Conservation (phyloP, 169 alveolate species). For the Plasmodium inui region DNA sequence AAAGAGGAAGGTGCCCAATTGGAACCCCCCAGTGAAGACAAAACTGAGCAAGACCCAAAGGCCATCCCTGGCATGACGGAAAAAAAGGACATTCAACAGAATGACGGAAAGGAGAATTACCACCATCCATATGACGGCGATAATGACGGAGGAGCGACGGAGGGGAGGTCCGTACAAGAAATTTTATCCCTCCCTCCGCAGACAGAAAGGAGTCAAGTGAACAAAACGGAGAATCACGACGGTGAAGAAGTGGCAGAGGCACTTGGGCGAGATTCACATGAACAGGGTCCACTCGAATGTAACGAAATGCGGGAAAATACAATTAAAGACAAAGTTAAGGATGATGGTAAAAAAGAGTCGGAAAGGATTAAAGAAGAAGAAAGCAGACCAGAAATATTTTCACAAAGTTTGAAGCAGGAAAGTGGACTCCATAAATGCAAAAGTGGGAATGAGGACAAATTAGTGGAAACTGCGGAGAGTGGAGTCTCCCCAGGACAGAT, state of each 20-base stretch:
- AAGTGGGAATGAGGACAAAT: not conserved
- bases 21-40: not conserved
- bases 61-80: not conserved
- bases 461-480: not conserved
- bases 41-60: not conserved
- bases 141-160: not conserved
- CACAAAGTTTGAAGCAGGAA: not conserved
- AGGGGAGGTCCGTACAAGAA: not conserved
- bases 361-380: not conserved
- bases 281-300: not conserved
- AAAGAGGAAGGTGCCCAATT: not conserved
- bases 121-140: not conserved
- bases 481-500: not conserved
- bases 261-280: not conserved
- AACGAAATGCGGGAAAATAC: slow-evolving; percentile 1
- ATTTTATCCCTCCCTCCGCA: not conserved
- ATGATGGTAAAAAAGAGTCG: not conserved
- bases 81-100: not conserved
- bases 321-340: not conserved
- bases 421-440: not conserved
- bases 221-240: not conserved
- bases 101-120: not conserved
- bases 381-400: not conserved
- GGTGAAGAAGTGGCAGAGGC: not conserved
- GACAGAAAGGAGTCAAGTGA: not conserved